These are phyloP conservation scores for Apophysomyces ossiformis DNA, from an alignment of 371 early-diverging fungal species.

Conservation along the genomic window DNA sequence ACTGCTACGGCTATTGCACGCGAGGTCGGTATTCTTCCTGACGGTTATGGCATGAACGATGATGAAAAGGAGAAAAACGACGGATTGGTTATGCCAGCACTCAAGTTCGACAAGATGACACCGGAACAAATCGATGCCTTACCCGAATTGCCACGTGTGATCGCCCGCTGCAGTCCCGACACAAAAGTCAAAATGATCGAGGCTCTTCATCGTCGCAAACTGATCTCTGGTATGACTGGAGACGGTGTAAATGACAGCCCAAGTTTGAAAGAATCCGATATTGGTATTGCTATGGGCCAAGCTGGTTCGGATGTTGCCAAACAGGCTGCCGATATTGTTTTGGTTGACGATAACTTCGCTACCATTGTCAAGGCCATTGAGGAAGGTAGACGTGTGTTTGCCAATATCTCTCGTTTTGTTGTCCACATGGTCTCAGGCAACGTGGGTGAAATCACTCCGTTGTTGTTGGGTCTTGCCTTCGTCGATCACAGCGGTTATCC, in stretches of 20 bases:
- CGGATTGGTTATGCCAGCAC: constrained; percentile 81
- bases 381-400: constrained; percentile 88
- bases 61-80: constrained; percentile 23
- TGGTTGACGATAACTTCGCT: constrained; percentile 88
- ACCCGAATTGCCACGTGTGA: constrained; percentile 84
- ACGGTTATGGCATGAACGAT: constrained; percentile 38
- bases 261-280: constrained; percentile 88
- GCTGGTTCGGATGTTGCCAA: constrained; percentile 92
- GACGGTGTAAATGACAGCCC: constrained; percentile 95
- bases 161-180: constrained; percentile 95
- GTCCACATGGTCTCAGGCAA: constrained; percentile 91
- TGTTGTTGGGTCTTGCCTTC: constrained; percentile 75
- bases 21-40: constrained; percentile 86
- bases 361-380: constrained; percentile 84
- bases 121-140: constrained; percentile 81
- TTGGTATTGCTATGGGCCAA: constrained; percentile 94
- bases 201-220: constrained; percentile 85
- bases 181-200: constrained; percentile 97
- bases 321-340: constrained; percentile 89
- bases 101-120: constrained; percentile 80
- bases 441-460: constrained; percentile 70
- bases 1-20: constrained; percentile 95
- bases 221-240: constrained; percentile 82
- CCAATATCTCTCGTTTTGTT: constrained; percentile 93
- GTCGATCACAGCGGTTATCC: constrained; percentile 59